Conservation (phyloP, 768 basidiomycete genomes). For the Termitomyces bulborhizus region DNA sequence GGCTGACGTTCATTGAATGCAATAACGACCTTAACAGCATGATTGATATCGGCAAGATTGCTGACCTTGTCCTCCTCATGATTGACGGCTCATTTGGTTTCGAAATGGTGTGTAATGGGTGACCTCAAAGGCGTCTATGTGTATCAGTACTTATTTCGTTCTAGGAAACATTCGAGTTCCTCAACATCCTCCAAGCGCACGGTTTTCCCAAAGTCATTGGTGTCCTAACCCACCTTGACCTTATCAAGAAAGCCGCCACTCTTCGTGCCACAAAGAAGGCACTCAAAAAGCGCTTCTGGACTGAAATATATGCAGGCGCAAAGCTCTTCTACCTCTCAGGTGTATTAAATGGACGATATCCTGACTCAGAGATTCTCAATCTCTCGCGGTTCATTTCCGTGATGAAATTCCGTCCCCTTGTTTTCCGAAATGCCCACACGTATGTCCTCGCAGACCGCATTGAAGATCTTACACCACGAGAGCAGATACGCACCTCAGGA, state of each 20-base stretch:
- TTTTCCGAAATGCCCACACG: slow-evolving; percentile 93
- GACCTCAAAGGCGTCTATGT: not conserved
- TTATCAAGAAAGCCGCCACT: slow-evolving; percentile 86
- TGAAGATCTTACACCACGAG: slow-evolving; percentile 90
- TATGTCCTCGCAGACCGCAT: slow-evolving; percentile 93
- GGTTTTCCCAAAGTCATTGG: slow-evolving; percentile 99
- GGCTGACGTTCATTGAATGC: slow-evolving; percentile 96
- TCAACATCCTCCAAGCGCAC: slow-evolving; percentile 94
- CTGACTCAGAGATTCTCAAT: slow-evolving; percentile 94
- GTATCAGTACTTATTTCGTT: not conserved
- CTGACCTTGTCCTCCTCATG: slow-evolving; percentile 94
- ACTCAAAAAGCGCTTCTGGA: slow-evolving; percentile 98
- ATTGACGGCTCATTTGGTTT: slow-evolving; percentile 97
- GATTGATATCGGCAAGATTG: slow-evolving; percentile 97
- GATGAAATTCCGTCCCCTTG: slow-evolving; percentile 97
- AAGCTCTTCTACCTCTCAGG: slow-evolving; percentile 98
- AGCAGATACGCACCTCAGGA: slow-evolving; percentile 66
- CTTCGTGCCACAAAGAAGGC: slow-evolving; percentile 89
- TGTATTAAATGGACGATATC: slow-evolving; percentile 95
- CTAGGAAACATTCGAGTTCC: slow-evolving; percentile 98
- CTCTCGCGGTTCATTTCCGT: slow-evolving; percentile 94
- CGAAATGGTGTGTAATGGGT: slow-evolving; percentile 73
- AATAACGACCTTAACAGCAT: slow-evolving; percentile 97
- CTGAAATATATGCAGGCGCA: slow-evolving; percentile 97
- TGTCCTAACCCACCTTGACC: slow-evolving; percentile 91